Conservation (phyloP, 179 eudicot species). For the Vitellaria paradoxa region DNA sequence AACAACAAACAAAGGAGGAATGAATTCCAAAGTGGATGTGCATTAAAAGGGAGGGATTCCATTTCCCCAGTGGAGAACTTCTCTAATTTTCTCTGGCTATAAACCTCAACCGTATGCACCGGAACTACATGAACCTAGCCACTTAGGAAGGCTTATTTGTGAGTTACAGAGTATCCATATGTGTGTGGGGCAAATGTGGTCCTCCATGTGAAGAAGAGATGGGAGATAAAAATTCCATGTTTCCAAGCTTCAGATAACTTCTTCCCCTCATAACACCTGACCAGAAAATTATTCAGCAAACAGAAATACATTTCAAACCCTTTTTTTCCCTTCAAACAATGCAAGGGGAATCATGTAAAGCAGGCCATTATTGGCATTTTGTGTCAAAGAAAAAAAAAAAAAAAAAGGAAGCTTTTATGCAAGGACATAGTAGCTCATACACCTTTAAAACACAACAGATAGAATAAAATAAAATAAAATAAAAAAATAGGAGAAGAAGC, state of each 20-base stretch:
- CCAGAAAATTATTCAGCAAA: conserved; percentile 21
- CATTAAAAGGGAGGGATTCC: conserved; percentile 27
- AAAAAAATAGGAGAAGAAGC: neutral
- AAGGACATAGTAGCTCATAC: conserved; percentile 7
- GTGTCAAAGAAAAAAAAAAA: neutral
- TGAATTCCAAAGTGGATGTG: conserved; percentile 29
- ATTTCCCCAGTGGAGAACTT: conserved; percentile 17
- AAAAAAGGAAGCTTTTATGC: conserved; percentile 7
- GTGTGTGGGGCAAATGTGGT: neutral
- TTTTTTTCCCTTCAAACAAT: conserved; percentile 25
- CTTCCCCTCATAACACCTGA: conserved; percentile 50
- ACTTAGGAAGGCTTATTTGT: conserved; percentile 13
- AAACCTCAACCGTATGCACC: conserved; percentile 21
- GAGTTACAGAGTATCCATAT: too few species aligned
- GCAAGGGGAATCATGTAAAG: conserved; percentile 39
- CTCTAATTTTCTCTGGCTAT: neutral
- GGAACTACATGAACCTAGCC: conserved; percentile 31
- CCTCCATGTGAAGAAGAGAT: conserved; percentile 6
- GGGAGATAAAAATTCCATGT: conserved; percentile 19
- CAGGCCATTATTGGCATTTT: conserved; percentile 17
- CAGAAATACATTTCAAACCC: conserved; percentile 30
- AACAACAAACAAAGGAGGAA: conserved; percentile 22
- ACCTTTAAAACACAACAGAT: neutral
- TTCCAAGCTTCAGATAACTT: conserved; percentile 20
- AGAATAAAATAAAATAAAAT: neutral